phyloP scores from a whole-genome alignment of 2,329 filamentous ascomycete species.

The Colletotrichum sp. region DNA sequence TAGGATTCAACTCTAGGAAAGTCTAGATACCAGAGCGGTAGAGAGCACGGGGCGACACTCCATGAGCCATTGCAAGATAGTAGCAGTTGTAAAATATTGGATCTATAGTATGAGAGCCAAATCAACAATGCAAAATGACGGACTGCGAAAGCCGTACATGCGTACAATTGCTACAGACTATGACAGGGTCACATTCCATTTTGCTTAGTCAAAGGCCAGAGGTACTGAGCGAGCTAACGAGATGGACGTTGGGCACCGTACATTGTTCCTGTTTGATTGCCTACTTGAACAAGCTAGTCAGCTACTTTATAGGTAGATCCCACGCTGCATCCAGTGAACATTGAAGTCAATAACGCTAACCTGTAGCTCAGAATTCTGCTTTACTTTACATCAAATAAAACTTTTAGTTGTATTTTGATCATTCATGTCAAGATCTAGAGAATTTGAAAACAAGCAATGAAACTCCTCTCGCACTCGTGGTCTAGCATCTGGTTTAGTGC shows the following conservation, averaged over 20 bases:
- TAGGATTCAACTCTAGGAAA: neutral
- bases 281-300: neutral
- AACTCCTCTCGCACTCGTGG: no score
- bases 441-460: no score
- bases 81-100: neutral
- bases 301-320: neutral
- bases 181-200: neutral
- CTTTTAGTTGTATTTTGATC: no score
- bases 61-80: neutral
- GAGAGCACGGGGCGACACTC: neutral
- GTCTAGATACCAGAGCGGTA: neutral
- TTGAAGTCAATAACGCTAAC: neutral
- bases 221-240: neutral
- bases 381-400: no score
- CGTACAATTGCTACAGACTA: neutral
- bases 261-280: no score
- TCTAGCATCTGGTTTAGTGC: neutral
- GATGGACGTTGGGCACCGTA: no score
- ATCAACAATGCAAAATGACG: neutral
- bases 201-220: neutral
- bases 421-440: neutral
- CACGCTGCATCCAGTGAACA: neutral
- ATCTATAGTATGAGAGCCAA: neutral
- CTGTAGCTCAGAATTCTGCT: no score
- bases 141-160: rapidly evolving